Conservation (phyloP, 1,284 basidiomycete genomes). For the Rhodotorula glutinis region DNA sequence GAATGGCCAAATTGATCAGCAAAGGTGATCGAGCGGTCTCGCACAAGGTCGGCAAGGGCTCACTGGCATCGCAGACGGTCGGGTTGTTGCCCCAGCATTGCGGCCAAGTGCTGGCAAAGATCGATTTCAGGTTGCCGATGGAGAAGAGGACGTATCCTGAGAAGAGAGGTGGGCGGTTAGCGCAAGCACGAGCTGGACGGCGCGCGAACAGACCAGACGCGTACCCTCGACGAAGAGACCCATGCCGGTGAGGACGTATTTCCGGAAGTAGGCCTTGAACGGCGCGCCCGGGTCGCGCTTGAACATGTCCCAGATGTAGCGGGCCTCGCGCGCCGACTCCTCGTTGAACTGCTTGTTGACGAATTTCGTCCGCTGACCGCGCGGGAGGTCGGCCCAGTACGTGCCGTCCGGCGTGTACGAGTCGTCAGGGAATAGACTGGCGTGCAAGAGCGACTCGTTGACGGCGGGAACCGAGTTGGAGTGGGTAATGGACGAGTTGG, state of each 20-base stretch:
- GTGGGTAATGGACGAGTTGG: background rate
- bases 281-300: constrained; percentile 54
- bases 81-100: constrained; percentile 52
- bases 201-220: too few species aligned
- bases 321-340: constrained; percentile 53
- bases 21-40: too few species aligned
- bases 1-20: background rate
- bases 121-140: constrained; percentile 54
- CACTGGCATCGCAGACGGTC: constrained; percentile 49
- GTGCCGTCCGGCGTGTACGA: constrained; percentile 33
- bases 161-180: too few species aligned
- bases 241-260: constrained; percentile 56
- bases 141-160: constrained; percentile 56
- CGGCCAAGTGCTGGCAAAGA: constrained; percentile 56
- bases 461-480: background rate
- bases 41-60: constrained; percentile 37
- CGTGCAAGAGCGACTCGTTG: constrained; percentile 18
- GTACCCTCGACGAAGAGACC: constrained; percentile 21
- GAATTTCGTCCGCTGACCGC: constrained; percentile 47
- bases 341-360: constrained; percentile 51
- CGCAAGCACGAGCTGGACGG: too few species aligned
- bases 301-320: constrained; percentile 53
- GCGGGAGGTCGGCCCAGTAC: constrained; percentile 50
- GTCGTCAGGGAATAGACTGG: constrained; percentile 42
- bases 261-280: constrained; percentile 51